Evolutionary conservation across 345 rosid genomes (phyloP), one percentile per base, ranked within the genome.

Genomic region (Camelina neglecta): DNA sequence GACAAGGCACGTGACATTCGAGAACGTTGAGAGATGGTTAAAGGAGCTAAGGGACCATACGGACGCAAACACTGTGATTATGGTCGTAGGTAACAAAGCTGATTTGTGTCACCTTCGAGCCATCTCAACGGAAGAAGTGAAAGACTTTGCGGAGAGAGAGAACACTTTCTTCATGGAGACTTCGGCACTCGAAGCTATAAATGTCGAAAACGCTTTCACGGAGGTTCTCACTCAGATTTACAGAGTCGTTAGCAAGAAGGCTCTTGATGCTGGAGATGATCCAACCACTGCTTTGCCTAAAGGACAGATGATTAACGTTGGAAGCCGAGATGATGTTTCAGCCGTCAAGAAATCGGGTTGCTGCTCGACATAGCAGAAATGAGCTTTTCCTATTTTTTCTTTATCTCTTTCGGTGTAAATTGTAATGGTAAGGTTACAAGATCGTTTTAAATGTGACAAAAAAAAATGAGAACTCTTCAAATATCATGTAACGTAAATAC

Each of bases 11-110:
- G 87, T 88, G 41, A 92, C 93, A 2, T 92, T 92, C 8, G 96
- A 92, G 69, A 92, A 92, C 64, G 89, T 90, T 29, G 96, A 85
- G 72, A 82, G 93, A 70, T 92, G 96, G 96, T 58, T 92, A 69
- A 92, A 90, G 84, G 93, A 90, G 86, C 89, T 92, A 54, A 68
- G 92, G 26, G 89, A 83, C 78, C 97, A 92, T 74, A 92, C 96
- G 0, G 97, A 92, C 65, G 72, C 92, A 60, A 90, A 88, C 80
- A 90, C 84, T 26, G 93, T 88, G 74, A 87, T 90, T 23, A 92
- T 92, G 97, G 88, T 92, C 8, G 92, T 86, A 2, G 97, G 96
- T 23, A 92, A 92, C 91, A 92, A 90, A 87, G 87, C 91, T 5
- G 97, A 92, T 67, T 81, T 92, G 63, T 80, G 85, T 29, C 97